Percentiles rank a stretch among this genome's conserved stretches.
These are phyloP conservation scores for Candida pseudoviswanathii DNA, from an alignment of 1,139 yeast genomes.

Conservation along the genomic window DNA sequence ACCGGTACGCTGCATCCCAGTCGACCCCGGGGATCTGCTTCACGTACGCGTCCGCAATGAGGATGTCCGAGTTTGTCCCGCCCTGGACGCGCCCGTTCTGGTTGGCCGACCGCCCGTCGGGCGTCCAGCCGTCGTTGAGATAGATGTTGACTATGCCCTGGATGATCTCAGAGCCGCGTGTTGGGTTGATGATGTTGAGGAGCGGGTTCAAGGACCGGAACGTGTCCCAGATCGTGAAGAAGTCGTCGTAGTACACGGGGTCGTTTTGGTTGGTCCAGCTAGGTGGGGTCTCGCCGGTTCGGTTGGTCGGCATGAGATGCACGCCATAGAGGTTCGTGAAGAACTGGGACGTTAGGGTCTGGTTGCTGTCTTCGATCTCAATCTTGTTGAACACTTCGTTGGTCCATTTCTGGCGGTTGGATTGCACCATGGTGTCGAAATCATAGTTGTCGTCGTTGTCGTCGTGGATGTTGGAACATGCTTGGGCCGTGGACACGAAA, in stretches of 20 bases:
- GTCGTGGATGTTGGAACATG: slow-evolving; percentile 27
- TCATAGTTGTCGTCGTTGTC: slow-evolving; percentile 18
- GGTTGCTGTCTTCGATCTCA: slow-evolving; percentile 21
- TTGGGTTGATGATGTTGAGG: slow-evolving; percentile 29
- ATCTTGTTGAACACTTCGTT: slow-evolving; percentile 28
- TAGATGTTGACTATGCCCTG: slow-evolving; percentile 32
- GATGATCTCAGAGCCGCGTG: slow-evolving; percentile 33
- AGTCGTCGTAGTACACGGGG: slow-evolving; percentile 39
- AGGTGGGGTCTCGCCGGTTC: slow-evolving; percentile 41
- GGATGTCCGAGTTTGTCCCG: slow-evolving; percentile 41
- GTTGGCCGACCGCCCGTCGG: slow-evolving; percentile 41
- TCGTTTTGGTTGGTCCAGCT: slow-evolving; percentile 17
- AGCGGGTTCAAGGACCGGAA: slow-evolving; percentile 38
- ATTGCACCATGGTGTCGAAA: slow-evolving; percentile 22
- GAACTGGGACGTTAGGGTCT: slow-evolving; percentile 23
- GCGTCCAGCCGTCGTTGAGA: slow-evolving; percentile 37
- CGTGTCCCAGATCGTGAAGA: slow-evolving; percentile 44
- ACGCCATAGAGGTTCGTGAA: slow-evolving; percentile 37
- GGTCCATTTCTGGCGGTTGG: slow-evolving; percentile 28
- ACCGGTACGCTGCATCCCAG: slow-evolving; percentile 35
- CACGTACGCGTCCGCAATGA: slow-evolving; percentile 41
- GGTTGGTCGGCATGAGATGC: slow-evolving; percentile 36
- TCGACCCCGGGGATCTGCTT: slow-evolving; percentile 28
- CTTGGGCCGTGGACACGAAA: slow-evolving; percentile 31
- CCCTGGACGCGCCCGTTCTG: slow-evolving; percentile 45